These are phyloP conservation scores for Neurospora sp. DNA, from an alignment of 495 filamentous ascomycete genomes.

Conservation along the genomic window DNA sequence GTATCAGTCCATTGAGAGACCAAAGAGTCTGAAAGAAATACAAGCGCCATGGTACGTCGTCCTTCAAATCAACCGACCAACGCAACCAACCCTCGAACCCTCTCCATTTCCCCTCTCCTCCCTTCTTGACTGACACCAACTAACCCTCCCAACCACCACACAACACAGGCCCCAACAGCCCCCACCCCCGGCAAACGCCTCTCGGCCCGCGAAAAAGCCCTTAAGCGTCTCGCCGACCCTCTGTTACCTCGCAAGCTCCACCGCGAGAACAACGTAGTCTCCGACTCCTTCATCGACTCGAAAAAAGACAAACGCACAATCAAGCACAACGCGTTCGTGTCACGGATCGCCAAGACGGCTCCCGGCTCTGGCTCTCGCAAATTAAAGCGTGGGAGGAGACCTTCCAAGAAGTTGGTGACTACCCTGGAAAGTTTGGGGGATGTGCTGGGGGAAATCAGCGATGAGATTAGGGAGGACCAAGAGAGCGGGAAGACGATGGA, in stretches of 20 bases:
- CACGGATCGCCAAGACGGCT: conserved; percentile 57
- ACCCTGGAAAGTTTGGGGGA: conserved; percentile 67
- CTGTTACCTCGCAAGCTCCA: conserved; percentile 30
- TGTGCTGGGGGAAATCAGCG: conserved; percentile 53
- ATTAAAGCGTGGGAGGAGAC: conserved; percentile 46
- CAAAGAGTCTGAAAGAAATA: neutral
- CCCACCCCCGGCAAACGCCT: conserved; percentile 15
- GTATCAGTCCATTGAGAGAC: neutral
- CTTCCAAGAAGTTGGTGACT: conserved; percentile 65
- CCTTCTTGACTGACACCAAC: too few relatives aligned
- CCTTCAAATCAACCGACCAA: neutral
- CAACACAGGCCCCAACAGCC: conserved; percentile 20
- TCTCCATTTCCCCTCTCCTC: too few relatives aligned
- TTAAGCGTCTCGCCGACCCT: conserved; percentile 21
- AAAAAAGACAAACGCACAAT: conserved; percentile 72
- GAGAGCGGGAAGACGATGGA: conserved; percentile 14
- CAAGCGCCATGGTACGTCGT: conserved; percentile 8
- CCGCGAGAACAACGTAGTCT: conserved; percentile 26
- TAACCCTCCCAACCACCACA: neutral
- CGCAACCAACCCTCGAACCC: too few relatives aligned
- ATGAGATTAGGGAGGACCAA: conserved; percentile 19
- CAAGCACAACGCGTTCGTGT: conserved; percentile 66
- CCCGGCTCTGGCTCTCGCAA: conserved; percentile 5
- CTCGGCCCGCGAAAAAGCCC: conserved; percentile 21
- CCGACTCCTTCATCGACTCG: conserved; percentile 44